These are phyloP conservation scores for Clavariopsis aquatica DNA, from an alignment of 495 filamentous ascomycete species.

Conservation along the genomic window DNA sequence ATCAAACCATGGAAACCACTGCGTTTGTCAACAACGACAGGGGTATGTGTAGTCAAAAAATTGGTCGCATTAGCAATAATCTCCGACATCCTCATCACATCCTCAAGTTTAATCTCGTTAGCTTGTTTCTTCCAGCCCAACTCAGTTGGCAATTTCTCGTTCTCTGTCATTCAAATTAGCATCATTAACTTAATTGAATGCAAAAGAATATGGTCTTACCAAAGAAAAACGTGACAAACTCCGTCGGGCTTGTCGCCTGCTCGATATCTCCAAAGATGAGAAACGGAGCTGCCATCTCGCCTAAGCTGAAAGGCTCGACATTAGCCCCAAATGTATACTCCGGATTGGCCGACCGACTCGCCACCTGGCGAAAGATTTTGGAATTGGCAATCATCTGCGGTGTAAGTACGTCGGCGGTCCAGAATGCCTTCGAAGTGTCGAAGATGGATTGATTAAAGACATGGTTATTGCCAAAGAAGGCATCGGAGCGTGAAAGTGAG, in stretches of 20 bases:
- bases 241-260: conserved; percentile 8
- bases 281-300: conserved; percentile 35
- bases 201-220: neutral
- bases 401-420: conserved; percentile 39
- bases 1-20: no score
- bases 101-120: conserved; percentile 15
- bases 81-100: conserved; percentile 7
- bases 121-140: conserved; percentile 46
- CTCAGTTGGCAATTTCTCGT: conserved; percentile 52
- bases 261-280: conserved; percentile 28
- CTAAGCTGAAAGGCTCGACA: conserved; percentile 27
- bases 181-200: neutral
- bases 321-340: conserved; percentile 26
- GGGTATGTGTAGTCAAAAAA: neutral
- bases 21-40: neutral
- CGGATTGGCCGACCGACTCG: conserved; percentile 25
- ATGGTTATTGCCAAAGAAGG: conserved; percentile 32
- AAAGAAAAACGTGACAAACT: conserved; percentile 31
- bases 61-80: conserved; percentile 8
- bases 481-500: conserved; percentile 9
- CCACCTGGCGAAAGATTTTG: conserved; percentile 23
- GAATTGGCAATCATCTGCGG: conserved; percentile 50
- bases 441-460: conserved; percentile 32
- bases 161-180: conserved; percentile 39
- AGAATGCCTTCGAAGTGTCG: conserved; percentile 28